Evolutionary conservation across 768 basidiomycete species (phyloP), one percentile per base, ranked within the genome.

Genomic region (Leccinum subgranulosum): DNA sequence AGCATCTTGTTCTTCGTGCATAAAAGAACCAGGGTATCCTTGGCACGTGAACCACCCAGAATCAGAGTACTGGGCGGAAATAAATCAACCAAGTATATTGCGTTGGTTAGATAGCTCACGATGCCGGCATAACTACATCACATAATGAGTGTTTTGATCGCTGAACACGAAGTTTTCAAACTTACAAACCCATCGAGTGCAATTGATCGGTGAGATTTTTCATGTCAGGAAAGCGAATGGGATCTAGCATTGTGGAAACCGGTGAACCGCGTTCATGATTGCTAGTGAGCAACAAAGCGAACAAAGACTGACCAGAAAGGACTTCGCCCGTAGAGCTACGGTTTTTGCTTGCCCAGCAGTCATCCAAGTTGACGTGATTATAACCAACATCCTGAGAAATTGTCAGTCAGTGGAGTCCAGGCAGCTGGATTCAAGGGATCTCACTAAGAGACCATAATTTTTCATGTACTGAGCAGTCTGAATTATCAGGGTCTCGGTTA

Each of bases 31-130:
- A 2, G 85, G 84, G 63, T 82, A 86, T 14, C 77, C 63, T 27
- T 76, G 74, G 60, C 85, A 87, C 6, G 85, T 87, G 62, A 79
- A 83, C 85, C 84, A 86, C 15, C 85, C 85, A 0, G 85, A 82
- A 67, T 86, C 84, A 57, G 84, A 81, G 58, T 87, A 87, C 85
- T 85, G 28, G 10, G 43, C 7, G 14, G 28, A 51, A 33, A 51
- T 33, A 6, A 43, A 36, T 49, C 17, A 41, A 36, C 36, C 31
- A 27, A 10, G 21, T 14, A 33, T 47, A 0, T 43, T 31, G 14
- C 39, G 15, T 50, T 19, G 31, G 31, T 33, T 21, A 1, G 15
- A 39, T 15, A 27, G 68, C 80, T 62, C 62, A 86, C 84, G 45
- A 86, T 85, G 8, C 85, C 84, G n/a, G 83, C 79, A 73, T 79